phyloP scores from a whole-genome alignment of 352 stramenopile species.

The Discostella stelligera region DNA sequence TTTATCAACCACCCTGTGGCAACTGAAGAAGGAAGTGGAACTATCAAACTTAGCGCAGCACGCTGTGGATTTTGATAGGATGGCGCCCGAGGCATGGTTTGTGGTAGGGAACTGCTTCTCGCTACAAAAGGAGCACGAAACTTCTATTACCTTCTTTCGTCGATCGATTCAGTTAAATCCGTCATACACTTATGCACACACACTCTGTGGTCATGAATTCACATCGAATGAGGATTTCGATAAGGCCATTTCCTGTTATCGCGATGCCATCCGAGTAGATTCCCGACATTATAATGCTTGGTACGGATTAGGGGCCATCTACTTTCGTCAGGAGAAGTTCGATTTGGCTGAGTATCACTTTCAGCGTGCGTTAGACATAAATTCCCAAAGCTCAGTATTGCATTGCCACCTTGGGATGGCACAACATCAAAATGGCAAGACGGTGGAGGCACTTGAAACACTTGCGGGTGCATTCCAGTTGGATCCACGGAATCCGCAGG shows the following conservation, averaged over 20 bases:
- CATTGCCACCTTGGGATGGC: slow-evolving; percentile 95
- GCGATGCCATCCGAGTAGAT: slow-evolving; percentile 91
- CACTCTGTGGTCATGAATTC: slow-evolving; percentile 96
- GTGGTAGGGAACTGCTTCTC: slow-evolving; percentile 97
- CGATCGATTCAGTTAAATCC: slow-evolving; percentile 92
- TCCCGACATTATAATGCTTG: slow-evolving; percentile 84
- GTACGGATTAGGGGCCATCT: slow-evolving; percentile 76
- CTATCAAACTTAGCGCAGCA: slow-evolving; percentile 94
- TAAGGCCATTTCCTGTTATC: slow-evolving; percentile 93
- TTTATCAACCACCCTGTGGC: slow-evolving; percentile 94
- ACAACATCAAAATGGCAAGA: slow-evolving; percentile 88
- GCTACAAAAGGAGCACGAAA: slow-evolving; percentile 97
- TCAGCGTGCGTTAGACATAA: slow-evolving; percentile 89
- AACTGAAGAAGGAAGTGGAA: slow-evolving; percentile 96
- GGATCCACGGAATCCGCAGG: slow-evolving; percentile 91
- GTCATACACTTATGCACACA: slow-evolving; percentile 96
- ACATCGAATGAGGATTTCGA: slow-evolving; percentile 98
- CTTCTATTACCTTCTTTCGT: slow-evolving; percentile 93
- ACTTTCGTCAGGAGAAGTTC: slow-evolving; percentile 96
- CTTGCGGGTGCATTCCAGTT: slow-evolving; percentile 87
- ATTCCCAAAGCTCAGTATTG: slow-evolving; percentile 91
- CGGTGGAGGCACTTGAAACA: slow-evolving; percentile 89
- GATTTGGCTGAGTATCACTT: slow-evolving; percentile 97
- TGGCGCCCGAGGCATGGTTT: slow-evolving; percentile 93
- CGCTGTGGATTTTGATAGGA: slow-evolving; percentile 89